Conservation (phyloP, 1,284 basidiomycete species). For the Rhodotorula sp. region DNA sequence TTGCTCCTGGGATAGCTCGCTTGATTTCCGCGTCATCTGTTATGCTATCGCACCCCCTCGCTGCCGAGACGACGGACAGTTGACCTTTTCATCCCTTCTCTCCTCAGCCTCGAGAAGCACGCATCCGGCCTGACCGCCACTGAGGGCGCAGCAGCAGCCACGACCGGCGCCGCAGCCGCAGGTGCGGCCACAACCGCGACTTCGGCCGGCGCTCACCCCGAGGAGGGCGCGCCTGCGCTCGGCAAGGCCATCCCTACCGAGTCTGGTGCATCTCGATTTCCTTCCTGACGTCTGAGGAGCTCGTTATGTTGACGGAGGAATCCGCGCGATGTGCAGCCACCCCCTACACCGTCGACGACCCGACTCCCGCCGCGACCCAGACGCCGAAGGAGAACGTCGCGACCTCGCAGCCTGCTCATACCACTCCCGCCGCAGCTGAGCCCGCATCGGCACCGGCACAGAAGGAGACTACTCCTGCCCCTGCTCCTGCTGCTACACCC, state of each 20-base stretch:
- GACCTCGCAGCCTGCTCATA: background rate
- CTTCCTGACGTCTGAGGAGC: background rate
- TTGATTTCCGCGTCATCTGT: background rate
- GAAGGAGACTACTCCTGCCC: background rate
- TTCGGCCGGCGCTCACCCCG: too few species aligned
- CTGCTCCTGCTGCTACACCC: background rate
- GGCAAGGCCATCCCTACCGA: slow-evolving; percentile 29
- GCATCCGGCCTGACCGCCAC: background rate
- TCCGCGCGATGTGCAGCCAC: background rate
- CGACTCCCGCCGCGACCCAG: slow-evolving; percentile 2
- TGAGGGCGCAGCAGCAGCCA: background rate
- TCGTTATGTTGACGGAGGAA: background rate
- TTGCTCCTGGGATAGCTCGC: background rate
- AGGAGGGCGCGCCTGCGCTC: slow-evolving; percentile 19
- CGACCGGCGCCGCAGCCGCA: background rate
- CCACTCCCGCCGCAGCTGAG: background rate
- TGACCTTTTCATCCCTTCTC: background rate
- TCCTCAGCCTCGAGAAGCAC: slow-evolving; percentile 20
- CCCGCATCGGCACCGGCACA: background rate
- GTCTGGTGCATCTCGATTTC: slow-evolving; percentile 4
- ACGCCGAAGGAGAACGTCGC: background rate
- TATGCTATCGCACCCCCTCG: too few species aligned
- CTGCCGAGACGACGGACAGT: background rate
- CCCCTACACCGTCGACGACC: background rate
- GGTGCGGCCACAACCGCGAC: too few species aligned